Conservation (phyloP, 2,329 filamentous ascomycete genomes). For the Hypocrella siamensis region DNA sequence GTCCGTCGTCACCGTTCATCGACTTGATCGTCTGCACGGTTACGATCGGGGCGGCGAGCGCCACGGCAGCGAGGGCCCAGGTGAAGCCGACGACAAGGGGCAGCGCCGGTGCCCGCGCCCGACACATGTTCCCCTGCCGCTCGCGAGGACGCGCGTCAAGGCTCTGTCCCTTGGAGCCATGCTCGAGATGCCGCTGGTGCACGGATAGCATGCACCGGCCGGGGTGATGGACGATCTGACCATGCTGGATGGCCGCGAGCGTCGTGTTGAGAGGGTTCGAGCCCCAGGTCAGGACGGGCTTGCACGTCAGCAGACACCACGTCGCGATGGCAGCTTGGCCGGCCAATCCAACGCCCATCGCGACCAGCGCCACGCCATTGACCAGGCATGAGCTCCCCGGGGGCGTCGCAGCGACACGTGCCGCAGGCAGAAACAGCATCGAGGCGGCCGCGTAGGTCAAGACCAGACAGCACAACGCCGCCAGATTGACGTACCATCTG, state of each 20-base stretch:
- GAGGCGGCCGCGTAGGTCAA: not conserved
- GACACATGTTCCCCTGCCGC: not conserved
- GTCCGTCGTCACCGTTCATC: not conserved
- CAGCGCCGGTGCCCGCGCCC: not conserved
- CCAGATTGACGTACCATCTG: not conserved
- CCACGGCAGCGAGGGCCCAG: not conserved
- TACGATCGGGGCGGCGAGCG: not conserved
- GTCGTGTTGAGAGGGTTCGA: constrained; percentile 1
- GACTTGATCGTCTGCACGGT: not conserved
- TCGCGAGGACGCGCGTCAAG: not conserved
- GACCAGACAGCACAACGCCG: not conserved
- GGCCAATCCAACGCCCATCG: not conserved
- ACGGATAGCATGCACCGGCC: constrained; percentile 1
- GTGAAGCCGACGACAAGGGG: not conserved
- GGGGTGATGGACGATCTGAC: not conserved
- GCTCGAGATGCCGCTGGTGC: not conserved
- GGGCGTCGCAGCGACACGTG: not conserved
- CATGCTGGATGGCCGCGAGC: not conserved
- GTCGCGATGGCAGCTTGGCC: not conserved
- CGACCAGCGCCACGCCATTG: not conserved
- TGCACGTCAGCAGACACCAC: not conserved
- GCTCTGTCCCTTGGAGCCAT: not conserved
- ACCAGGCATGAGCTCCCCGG: not conserved
- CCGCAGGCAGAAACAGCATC: not conserved
- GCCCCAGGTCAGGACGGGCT: not conserved